Evolutionary conservation across 2,329 filamentous ascomycete species (phyloP).

Genomic region (Botrytis galanthina): DNA sequence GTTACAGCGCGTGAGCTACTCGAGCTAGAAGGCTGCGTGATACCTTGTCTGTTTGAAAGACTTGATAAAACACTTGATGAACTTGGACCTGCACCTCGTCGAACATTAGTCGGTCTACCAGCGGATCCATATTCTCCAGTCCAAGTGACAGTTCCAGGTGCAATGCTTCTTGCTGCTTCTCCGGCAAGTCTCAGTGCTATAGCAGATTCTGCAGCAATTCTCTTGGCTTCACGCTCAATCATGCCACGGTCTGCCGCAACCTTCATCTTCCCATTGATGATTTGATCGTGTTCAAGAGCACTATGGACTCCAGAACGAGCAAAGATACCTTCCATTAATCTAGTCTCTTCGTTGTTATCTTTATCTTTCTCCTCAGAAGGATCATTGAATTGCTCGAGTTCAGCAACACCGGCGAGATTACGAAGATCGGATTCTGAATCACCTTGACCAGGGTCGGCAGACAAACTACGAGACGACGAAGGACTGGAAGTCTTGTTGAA

Average conservation of each 20-base stretch:
- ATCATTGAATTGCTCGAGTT: conserved; percentile 61
- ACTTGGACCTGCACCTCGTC: conserved; percentile 49
- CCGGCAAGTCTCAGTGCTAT: conserved; percentile 70
- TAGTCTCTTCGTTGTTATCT: conserved; percentile 58
- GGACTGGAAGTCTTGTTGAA: conserved; percentile 47
- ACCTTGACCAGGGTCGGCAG: conserved; percentile 22
- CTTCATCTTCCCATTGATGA: conserved; percentile 73
- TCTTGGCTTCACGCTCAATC: conserved; percentile 77
- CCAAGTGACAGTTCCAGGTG: conserved; percentile 88
- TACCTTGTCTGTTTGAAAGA: conserved; percentile 54
- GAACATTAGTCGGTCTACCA: conserved; percentile 60
- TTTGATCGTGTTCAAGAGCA: conserved; percentile 90
- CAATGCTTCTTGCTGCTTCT: conserved; percentile 68
- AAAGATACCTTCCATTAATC: conserved; percentile 87
- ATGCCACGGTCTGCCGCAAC: conserved; percentile 73
- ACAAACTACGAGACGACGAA: conserved; percentile 23
- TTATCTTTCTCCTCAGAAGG: conserved; percentile 42
- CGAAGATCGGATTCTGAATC: conserved; percentile 47
- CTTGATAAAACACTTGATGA: conserved; percentile 56
- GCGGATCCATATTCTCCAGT: conserved; percentile 79
- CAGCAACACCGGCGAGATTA: conserved; percentile 59
- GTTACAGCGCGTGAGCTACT: conserved; percentile 49
- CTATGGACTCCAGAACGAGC: conserved; percentile 81
- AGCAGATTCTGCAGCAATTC: conserved; percentile 75
- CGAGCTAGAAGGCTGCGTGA: conserved; percentile 41